A percentile compares a stretch with the other conserved stretches of the same genome.
phyloP scores from a whole-genome alignment of 2,329 filamentous ascomycete species.

The Verticillium longisporum region DNA sequence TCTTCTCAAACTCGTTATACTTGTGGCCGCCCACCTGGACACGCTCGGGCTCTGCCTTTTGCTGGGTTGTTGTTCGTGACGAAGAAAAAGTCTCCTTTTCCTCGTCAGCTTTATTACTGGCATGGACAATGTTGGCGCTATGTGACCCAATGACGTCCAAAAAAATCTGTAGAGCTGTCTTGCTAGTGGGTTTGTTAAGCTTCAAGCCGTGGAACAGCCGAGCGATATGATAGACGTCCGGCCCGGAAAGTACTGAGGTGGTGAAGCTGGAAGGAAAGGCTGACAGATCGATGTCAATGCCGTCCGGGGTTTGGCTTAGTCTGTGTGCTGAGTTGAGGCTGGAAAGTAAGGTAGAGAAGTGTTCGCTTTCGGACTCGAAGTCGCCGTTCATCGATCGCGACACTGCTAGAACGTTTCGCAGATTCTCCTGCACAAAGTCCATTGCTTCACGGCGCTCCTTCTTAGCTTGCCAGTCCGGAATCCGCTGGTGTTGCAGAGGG shows the following conservation, averaged over 20 bases:
- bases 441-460: constrained; percentile 14
- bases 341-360: not conserved
- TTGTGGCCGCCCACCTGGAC: constrained; percentile 21
- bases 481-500: constrained; percentile 16
- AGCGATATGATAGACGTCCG: constrained; percentile 33
- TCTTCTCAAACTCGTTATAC: constrained; percentile 73
- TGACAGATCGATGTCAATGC: not conserved
- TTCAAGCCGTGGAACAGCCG: constrained; percentile 11
- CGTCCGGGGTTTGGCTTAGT: not conserved
- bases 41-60: constrained; percentile 10
- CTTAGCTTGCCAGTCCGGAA: not conserved
- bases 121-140: constrained; percentile 7
- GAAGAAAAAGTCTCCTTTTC: constrained; percentile 12
- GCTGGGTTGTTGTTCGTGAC: not conserved
- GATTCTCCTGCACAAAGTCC: constrained; percentile 37
- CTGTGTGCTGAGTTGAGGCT: not conserved
- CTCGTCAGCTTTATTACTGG: constrained; percentile 6
- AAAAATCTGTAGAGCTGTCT: constrained; percentile 6
- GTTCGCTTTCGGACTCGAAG: constrained; percentile 7
- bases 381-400: constrained; percentile 23
- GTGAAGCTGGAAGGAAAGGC: constrained; percentile 6
- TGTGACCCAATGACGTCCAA: constrained; percentile 12
- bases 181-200: not conserved
- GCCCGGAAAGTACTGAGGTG: constrained; percentile 25
- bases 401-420: constrained; percentile 41